phyloP scores from a whole-genome alignment of 257 asterid genomes.

The Anisodus tanguticus region DNA sequence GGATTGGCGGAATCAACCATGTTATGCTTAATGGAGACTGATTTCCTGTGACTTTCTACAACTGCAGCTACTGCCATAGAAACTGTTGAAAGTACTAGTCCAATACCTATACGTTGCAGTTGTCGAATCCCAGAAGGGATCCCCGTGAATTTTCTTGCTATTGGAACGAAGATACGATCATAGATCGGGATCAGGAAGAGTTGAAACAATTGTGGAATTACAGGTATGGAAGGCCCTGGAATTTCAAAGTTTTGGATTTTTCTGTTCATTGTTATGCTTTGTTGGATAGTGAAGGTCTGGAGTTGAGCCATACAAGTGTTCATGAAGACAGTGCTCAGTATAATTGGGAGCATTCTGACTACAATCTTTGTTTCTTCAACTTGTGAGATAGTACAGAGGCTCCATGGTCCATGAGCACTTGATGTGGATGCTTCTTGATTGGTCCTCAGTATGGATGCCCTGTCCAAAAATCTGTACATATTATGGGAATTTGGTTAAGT shows the following conservation, averaged over 20 bases:
- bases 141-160: slow-evolving; percentile 31
- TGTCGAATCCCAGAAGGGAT: slow-evolving; percentile 36
- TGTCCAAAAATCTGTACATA: slow-evolving; percentile 58
- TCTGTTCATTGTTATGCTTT: slow-evolving; percentile 66
- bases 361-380: slow-evolving; percentile 77
- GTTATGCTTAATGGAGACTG: slow-evolving; percentile 48
- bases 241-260: slow-evolving; percentile 55
- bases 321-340: slow-evolving; percentile 73
- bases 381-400: slow-evolving; percentile 60
- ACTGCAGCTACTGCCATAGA: slow-evolving; percentile 25
- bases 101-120: slow-evolving; percentile 36
- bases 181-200: slow-evolving; percentile 33
- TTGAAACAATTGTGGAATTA: slow-evolving; percentile 58
- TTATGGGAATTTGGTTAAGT: background rate
- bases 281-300: slow-evolving; percentile 76
- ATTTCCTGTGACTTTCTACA: slow-evolving; percentile 35
- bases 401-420: slow-evolving; percentile 49
- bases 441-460: slow-evolving; percentile 51
- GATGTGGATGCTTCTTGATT: slow-evolving; percentile 33
- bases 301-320: slow-evolving; percentile 82
- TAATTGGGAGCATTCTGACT: slow-evolving; percentile 66
- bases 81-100: slow-evolving; percentile 16
- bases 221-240: slow-evolving; percentile 70
- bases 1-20: slow-evolving; percentile 64
- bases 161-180: slow-evolving; percentile 35